Base-by-base conservation (phyloP, 2,329 filamentous ascomycete genomes). In the Ophiostoma sp. region DNA sequence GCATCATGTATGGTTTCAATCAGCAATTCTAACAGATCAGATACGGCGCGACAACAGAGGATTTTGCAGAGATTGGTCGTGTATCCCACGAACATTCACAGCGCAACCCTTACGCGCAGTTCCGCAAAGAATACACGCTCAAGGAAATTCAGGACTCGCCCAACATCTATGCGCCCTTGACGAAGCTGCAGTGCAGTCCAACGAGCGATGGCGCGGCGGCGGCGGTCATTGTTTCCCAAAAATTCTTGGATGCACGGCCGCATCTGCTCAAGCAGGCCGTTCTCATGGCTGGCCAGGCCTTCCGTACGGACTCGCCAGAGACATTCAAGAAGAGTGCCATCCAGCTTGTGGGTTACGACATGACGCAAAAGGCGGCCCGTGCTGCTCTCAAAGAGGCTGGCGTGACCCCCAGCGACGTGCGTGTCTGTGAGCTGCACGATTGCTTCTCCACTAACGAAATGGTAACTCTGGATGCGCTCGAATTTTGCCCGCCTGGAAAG, bases 361-460 rank as follows among this genome's bases (percentile, higher is more conserved):
- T 98, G 95, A 91, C 89, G 17, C 87, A 90, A 79, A 84, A 86
- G 72, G 95, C 95, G 0, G 91, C 89, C 6, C 82, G 86, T 74
- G 84, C 85, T 0, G 95, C 95, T 19, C 85, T 93, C 75, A 85
- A 83, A 39, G 92, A 98, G 83, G 94, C 94, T 0, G 88, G 89
- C 28, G 85, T 92, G 74, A 87, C 90, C 1, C 84, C 92, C 0
- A 82, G 84, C 39, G 92, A 97, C 76, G 87, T 95, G 76, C 90
- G 92, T 78, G 92, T 98, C 19, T 94, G 93, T 79, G 95, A 98
- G 84, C 86, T 98, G 75, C 96, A 98, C 83, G 96, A 98, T 84
- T 98, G 96, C 85, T 98, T 98, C 87, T 94, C 91, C 22, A 91
- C 95, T 33, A 98, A 98, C 81, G 93, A 98, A 85, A 92, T 98